phyloP scores from a whole-genome alignment of 805 yeast species.

The Candida sonorensis region DNA sequence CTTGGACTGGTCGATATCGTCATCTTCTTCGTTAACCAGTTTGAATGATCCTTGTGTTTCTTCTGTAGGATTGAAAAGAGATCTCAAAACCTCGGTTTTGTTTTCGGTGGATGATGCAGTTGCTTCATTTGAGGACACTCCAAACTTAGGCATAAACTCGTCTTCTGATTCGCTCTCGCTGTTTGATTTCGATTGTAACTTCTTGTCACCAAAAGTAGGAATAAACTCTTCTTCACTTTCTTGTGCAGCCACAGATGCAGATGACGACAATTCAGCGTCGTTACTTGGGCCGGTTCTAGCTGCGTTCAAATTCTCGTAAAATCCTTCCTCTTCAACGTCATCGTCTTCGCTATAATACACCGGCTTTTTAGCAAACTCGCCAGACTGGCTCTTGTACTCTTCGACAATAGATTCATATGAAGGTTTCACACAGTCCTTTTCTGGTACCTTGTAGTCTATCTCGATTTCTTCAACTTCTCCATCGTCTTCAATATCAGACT shows the following conservation, averaged over 20 bases:
- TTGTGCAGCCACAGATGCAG: too few species aligned
- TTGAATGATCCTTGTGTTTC: constrained; percentile 30
- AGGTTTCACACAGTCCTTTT: constrained; percentile 16
- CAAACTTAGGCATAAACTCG: constrained; percentile 6
- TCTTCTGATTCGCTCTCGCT: constrained; percentile 7
- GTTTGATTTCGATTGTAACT: constrained; percentile 1
- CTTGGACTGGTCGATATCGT: constrained; percentile 36
- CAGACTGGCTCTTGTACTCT: constrained; percentile 15
- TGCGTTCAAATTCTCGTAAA: constrained; percentile 10
- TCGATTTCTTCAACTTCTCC: constrained; percentile 24
- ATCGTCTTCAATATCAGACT: constrained; percentile 17
- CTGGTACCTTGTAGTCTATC: constrained; percentile 17
- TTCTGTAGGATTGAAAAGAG: constrained; percentile 43
- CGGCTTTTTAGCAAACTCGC: neutral
- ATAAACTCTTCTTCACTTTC: too few species aligned
- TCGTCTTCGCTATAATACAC: constrained; percentile 11
- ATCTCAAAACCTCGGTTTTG: constrained; percentile 57
- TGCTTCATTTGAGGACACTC: constrained; percentile 45
- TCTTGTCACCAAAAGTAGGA: neutral
- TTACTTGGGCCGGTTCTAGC: too few species aligned
- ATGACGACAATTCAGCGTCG: too few species aligned
- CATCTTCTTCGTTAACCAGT: constrained; percentile 37
- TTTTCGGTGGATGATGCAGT: constrained; percentile 25
- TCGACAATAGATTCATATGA: constrained; percentile 17
- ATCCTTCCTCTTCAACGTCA: constrained; percentile 20